These are phyloP conservation scores for Bruguiera sexangula DNA, from an alignment of 345 rosid species.

Conservation along the genomic window DNA sequence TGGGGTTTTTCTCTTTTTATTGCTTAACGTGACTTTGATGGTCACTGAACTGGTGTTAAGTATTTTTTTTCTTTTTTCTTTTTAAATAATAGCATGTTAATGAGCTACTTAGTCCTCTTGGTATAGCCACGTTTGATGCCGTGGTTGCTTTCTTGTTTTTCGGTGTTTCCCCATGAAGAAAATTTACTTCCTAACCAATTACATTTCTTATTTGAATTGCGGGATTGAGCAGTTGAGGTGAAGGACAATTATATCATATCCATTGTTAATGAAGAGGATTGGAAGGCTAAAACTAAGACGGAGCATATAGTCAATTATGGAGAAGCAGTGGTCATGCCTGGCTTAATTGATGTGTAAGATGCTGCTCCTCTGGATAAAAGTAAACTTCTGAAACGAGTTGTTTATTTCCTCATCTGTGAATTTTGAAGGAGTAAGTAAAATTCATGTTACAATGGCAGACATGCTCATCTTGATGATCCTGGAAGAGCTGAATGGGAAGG, in stretches of 20 bases:
- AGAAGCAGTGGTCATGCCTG: conserved; percentile 94
- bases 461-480: conserved; percentile 97
- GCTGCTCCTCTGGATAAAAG: neutral
- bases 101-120: neutral
- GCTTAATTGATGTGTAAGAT: conserved; percentile 85
- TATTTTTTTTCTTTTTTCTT: too few species aligned
- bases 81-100: neutral
- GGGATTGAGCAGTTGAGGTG: conserved; percentile 58
- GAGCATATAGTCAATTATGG: conserved; percentile 62
- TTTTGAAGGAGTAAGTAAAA: neutral
- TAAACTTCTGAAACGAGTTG: neutral
- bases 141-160: neutral
- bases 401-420: neutral
- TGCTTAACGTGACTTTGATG: neutral
- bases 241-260: conserved; percentile 53
- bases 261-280: conserved; percentile 58
- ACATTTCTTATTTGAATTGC: neutral
- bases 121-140: neutral
- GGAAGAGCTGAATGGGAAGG: conserved; percentile 99
- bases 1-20: neutral
- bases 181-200: too few species aligned
- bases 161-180: too few species aligned
- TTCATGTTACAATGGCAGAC: conserved; percentile 40
- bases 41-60: too few species aligned
- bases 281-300: conserved; percentile 42